A percentile compares a stretch with the other conserved stretches of the same genome.
Conservation (phyloP, 1,284 basidiomycete species). For the Trametes pubescens region DNA sequence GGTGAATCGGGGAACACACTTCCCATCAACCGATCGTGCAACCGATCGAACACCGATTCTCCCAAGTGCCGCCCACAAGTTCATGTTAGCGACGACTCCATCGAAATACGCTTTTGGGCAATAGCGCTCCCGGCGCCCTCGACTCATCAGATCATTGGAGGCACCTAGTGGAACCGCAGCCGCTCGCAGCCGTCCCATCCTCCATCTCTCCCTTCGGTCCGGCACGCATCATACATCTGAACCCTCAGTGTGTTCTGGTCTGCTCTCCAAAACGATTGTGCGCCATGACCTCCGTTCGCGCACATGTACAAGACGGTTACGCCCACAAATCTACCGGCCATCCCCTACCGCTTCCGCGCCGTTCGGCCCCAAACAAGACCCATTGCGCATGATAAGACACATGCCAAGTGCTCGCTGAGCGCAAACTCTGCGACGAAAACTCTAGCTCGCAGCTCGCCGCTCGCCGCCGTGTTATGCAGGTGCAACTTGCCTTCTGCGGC, state of each 20-base stretch:
- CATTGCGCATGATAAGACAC: neutral
- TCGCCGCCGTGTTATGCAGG: conserved; percentile 3
- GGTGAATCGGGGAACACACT: neutral
- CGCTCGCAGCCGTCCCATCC: neutral
- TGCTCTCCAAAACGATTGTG: neutral
- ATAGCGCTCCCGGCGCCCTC: neutral
- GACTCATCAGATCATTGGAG: neutral
- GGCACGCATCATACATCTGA: neutral
- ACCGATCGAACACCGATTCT: neutral
- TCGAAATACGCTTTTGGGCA: neutral
- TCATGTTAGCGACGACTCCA: neutral
- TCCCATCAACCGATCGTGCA: conserved; percentile 1
- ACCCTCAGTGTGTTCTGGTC: neutral
- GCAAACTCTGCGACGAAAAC: neutral
- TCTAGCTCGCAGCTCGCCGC: neutral
- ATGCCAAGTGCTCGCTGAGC: neutral
- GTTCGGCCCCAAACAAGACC: neutral
- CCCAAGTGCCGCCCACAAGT: neutral
- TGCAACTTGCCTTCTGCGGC: conserved; percentile 4
- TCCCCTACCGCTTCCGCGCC: neutral
- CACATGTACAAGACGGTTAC: neutral
- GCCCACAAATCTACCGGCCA: conserved; percentile 1
- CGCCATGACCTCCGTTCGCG: neutral
- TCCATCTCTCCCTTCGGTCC: neutral
- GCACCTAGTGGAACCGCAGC: neutral